These are phyloP conservation scores for Pluteus cervinus DNA, from an alignment of 768 basidiomycete species.

Conservation along the genomic window DNA sequence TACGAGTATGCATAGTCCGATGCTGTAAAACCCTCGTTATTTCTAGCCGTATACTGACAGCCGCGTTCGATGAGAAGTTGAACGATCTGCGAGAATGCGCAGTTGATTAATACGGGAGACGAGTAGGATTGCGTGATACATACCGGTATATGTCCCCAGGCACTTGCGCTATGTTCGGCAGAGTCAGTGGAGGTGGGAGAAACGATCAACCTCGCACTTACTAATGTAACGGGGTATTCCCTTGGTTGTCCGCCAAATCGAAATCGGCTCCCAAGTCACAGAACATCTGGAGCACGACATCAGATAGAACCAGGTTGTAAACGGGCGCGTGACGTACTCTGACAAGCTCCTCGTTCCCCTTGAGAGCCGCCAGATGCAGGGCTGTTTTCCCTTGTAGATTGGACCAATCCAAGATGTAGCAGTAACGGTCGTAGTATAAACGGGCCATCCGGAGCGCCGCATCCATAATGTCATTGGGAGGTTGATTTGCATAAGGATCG, in stretches of 20 bases:
- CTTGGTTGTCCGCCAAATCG: constrained; percentile 85
- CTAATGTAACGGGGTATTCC: constrained; percentile 93
- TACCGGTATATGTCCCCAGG: constrained; percentile 82
- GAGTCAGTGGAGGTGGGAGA: constrained; percentile 6
- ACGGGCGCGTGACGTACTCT: constrained; percentile 44
- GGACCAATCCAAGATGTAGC: constrained; percentile 88
- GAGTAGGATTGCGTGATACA: constrained; percentile 18
- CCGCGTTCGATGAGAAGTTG: constrained; percentile 86
- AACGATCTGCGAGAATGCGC: constrained; percentile 47
- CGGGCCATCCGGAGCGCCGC: constrained; percentile 83
- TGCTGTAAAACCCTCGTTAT: constrained; percentile 89
- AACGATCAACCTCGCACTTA: constrained; percentile 33
- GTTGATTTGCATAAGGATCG: constrained; percentile 38
- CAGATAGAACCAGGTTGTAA: constrained; percentile 5
- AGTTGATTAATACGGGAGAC: constrained; percentile 7
- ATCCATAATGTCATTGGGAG: constrained; percentile 56
- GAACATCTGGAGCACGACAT: constrained; percentile 56
- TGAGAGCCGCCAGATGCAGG: constrained; percentile 80
- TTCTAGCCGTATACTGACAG: constrained; percentile 75
- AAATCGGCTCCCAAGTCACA: constrained; percentile 89
- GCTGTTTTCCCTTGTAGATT: constrained; percentile 88
- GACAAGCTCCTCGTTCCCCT: constrained; percentile 87
- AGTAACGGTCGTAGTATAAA: constrained; percentile 80
- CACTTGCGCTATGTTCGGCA: constrained; percentile 57
- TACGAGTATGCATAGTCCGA: constrained; percentile 91